Evolutionary conservation across 495 filamentous ascomycete species (phyloP).

Genomic region (Aspergillus olivimuriae): DNA sequence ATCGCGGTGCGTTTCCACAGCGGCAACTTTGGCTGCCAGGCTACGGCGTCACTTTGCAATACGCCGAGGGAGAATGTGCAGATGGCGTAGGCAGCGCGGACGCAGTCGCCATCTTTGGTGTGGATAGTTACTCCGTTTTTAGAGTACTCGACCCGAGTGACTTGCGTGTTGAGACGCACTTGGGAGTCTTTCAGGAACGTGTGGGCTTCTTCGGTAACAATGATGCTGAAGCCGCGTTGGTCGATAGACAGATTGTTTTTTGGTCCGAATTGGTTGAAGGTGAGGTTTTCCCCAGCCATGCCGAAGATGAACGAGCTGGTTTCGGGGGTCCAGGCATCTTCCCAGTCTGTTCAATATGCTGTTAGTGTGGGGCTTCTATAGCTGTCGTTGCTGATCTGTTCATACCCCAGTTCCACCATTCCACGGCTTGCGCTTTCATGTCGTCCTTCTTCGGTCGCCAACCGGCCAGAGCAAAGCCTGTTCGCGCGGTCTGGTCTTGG

Average conservation of each 20-base stretch:
- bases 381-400: background rate
- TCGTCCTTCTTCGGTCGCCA: slow-evolving; percentile 58
- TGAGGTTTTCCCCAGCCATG: slow-evolving; percentile 39
- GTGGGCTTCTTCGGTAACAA: slow-evolving; percentile 55
- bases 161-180: slow-evolving; percentile 50
- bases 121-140: slow-evolving; percentile 48
- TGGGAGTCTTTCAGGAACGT: slow-evolving; percentile 55
- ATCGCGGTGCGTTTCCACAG: slow-evolving; percentile 61
- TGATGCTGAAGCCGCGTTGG: slow-evolving; percentile 59
- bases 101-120: slow-evolving; percentile 48
- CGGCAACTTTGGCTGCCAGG: slow-evolving; percentile 54
- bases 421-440: slow-evolving; percentile 52
- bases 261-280: slow-evolving; percentile 45
- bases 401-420: slow-evolving; percentile 56
- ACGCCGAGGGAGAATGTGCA: slow-evolving; percentile 61
- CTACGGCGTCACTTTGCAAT: slow-evolving; percentile 54
- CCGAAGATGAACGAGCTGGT: slow-evolving; percentile 40
- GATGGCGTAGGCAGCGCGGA: slow-evolving; percentile 52
- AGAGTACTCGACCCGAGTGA: slow-evolving; percentile 52
- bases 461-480: slow-evolving; percentile 52
- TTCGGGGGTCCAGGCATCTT: slow-evolving; percentile 46
- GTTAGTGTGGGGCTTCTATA: slow-evolving; percentile 4
- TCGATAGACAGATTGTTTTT: slow-evolving; percentile 65
- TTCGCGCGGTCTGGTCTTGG: slow-evolving; percentile 57
- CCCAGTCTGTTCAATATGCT: slow-evolving; percentile 43